Conservation (phyloP, 73 alveolate genomes). For the Paramecium pentaurelia region DNA sequence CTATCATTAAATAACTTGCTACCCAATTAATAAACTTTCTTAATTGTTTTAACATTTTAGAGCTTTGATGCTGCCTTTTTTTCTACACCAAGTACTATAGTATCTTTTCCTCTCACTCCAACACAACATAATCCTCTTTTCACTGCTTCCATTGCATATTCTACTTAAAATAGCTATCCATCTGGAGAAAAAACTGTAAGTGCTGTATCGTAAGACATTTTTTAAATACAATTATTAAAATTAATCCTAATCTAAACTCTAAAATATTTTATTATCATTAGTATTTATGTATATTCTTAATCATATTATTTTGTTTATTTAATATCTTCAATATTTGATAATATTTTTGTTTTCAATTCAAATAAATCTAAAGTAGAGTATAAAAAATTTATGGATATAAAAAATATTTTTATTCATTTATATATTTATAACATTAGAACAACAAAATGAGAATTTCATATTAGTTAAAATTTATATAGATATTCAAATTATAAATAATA, state of each 20-base stretch:
- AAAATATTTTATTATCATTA: no score
- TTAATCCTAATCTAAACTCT: conserved; percentile 36
- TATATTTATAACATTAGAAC: no score
- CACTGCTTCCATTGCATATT: conserved; percentile 98
- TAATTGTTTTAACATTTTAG: conserved; percentile 92
- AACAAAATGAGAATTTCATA: no score
- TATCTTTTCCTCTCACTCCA: conserved; percentile 89
- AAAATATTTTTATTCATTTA: no score
- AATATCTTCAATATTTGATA: background rate
- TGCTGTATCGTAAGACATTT: conserved; percentile 95
- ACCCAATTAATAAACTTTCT: conserved; percentile 74
- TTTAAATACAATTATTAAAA: conserved; percentile 60
- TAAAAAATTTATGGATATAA: background rate
- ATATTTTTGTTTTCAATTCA: background rate
- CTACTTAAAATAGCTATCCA: conserved; percentile 93
- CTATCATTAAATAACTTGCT: conserved; percentile 52
- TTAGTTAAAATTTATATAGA: no score
- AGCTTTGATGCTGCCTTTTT: conserved; percentile 89
- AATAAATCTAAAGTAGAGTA: background rate
- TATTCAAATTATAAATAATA: no score
- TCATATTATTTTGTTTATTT: no score
- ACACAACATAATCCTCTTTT: conserved; percentile 92
- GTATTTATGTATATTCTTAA: no score
- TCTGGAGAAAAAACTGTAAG: conserved; percentile 95
- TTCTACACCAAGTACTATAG: conserved; percentile 91